These are phyloP conservation scores for Penicillium hordei DNA, from an alignment of 2,329 filamentous ascomycete species.

Conservation along the genomic window DNA sequence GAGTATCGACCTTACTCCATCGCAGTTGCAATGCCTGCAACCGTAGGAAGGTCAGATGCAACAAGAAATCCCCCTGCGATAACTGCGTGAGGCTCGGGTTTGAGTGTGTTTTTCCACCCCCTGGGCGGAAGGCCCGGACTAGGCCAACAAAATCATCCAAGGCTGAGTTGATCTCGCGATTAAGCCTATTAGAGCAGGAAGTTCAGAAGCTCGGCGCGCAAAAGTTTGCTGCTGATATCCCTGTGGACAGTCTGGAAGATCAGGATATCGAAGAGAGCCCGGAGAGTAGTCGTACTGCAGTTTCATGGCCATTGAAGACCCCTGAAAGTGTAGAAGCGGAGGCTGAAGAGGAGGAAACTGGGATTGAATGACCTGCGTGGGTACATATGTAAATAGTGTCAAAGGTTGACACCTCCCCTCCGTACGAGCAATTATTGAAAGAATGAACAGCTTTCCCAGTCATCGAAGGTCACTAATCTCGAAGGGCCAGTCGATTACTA, in stretches of 20 bases:
- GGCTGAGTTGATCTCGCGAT: background rate
- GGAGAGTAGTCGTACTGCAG: background rate
- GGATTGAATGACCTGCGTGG: too few relatives aligned
- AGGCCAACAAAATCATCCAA: background rate
- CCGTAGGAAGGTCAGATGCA: background rate
- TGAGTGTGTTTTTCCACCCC: background rate
- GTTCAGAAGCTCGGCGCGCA: background rate
- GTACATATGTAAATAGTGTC: too few relatives aligned
- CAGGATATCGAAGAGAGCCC: background rate
- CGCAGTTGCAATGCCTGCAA: background rate
- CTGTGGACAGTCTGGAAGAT: background rate
- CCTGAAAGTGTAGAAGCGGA: background rate
- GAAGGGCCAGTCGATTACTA: too few relatives aligned
- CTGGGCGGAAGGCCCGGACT: background rate
- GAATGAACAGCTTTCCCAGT: too few relatives aligned
- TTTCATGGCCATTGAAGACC: too few relatives aligned
- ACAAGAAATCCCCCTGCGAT: background rate
- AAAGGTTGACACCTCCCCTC: too few relatives aligned
- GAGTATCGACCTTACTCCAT: too few relatives aligned
- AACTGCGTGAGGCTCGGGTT: background rate
- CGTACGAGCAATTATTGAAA: too few relatives aligned
- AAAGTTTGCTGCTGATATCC: background rate
- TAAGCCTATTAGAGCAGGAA: background rate
- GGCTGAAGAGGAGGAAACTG: background rate
- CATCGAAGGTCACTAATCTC: too few relatives aligned